These are phyloP conservation scores for Zasmidium angulare DNA, from an alignment of 2,329 filamentous ascomycete species.

Conservation along the genomic window DNA sequence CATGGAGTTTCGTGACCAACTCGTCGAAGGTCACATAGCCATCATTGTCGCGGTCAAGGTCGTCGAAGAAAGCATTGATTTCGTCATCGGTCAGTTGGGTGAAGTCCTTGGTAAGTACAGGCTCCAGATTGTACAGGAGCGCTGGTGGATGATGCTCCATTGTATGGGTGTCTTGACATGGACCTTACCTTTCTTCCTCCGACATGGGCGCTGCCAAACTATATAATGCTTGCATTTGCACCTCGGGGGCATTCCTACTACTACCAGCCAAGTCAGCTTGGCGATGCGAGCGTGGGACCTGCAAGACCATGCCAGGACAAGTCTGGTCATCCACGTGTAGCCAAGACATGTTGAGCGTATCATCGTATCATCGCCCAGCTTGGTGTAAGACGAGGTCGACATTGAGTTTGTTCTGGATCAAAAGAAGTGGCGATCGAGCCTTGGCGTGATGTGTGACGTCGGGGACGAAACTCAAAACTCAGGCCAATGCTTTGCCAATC, in stretches of 20 bases:
- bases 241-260: not conserved
- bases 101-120: slow-evolving; percentile 15
- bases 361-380: not conserved
- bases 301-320: not conserved
- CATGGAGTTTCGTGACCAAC: slow-evolving; percentile 54
- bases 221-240: not conserved
- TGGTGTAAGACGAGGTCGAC: not conserved
- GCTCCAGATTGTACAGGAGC: slow-evolving; percentile 3
- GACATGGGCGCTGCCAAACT: not conserved
- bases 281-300: not conserved
- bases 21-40: slow-evolving; percentile 55
- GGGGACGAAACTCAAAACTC: not conserved
- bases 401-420: not conserved
- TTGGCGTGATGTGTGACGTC: not conserved
- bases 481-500: not conserved
- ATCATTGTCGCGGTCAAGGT: slow-evolving; percentile 54
- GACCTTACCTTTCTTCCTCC: not conserved
- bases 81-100: slow-evolving; percentile 47
- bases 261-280: not conserved
- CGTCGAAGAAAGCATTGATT: slow-evolving; percentile 53
- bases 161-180: not conserved
- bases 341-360: not conserved
- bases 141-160: slow-evolving; percentile 6
- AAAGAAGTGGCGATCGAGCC: not conserved
- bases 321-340: not conserved